Evolutionary conservation across 768 basidiomycete species (phyloP), one percentile per base, ranked within the genome.

Genomic region (Dendrothele bispora): DNA sequence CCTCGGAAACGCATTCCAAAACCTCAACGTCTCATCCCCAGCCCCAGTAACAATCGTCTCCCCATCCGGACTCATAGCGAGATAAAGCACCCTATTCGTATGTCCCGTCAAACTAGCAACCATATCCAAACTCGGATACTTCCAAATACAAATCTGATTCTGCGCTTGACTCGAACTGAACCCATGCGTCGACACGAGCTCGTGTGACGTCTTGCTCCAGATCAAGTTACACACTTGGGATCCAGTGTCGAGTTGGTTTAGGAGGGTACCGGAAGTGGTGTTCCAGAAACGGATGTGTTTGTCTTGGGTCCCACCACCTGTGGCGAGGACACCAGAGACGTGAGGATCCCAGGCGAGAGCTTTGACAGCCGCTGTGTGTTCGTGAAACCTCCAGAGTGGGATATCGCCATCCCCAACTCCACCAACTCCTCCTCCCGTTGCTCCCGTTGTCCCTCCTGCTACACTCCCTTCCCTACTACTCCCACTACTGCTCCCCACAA

Each of bases 201-300:
- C 95, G 55, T 97, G 94, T 2, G 95, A 95, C 6, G 91, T 98
- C 27, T 86, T 70, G 0, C 92, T 94, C 94, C 94, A 98, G 51
- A 93, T 90, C 46, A 98, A 82, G 70, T 98, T 98, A 74, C 95
- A 98, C 34, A 98, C 92, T 79, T 99, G 95, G 52, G 89, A 92
- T 4, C 97, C 97, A 0, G 97, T 98, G 65, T 98, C 95, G 39
- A 94, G 75, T 62, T 93, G 87, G 51, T 79, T 84, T 49, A 97
- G 72, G 81, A 95, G 80, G 20, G 78, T 80, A 25, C 95, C 97
- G 44, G 83, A 91, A 28, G 80, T 71, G 6, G 88, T 90, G 62
- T 99, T 98, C 95, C 97, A 99, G 62, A 97, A 98, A 49, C 95
- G 75, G 37, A 99, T 94, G 61, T 94, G 95, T 67, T 95, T 95